These are phyloP conservation scores for Syzygium grande DNA, from an alignment of 345 rosid genomes.

Conservation along the genomic window DNA sequence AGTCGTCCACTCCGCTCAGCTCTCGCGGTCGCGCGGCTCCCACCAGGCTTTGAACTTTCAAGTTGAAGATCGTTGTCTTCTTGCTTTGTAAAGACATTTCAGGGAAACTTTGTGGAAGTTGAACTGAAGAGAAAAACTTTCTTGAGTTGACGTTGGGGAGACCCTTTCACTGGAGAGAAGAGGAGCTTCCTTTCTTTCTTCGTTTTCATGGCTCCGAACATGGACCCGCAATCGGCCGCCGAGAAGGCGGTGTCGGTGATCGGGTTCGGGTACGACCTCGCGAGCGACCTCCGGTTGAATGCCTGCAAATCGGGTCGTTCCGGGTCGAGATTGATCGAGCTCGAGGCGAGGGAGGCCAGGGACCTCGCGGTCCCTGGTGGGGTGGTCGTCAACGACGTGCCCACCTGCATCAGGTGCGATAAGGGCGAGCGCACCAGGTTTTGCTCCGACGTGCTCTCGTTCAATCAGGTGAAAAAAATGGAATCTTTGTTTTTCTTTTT, in stretches of 20 bases:
- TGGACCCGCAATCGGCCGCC: slow-evolving; percentile 68
- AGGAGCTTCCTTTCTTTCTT: too few species aligned
- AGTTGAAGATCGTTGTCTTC: too few species aligned
- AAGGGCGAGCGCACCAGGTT: slow-evolving; percentile 91
- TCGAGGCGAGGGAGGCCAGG: slow-evolving; percentile 27
- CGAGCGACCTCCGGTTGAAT: slow-evolving; percentile 46
- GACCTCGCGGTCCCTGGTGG: slow-evolving; percentile 77
- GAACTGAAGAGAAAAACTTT: too few species aligned
- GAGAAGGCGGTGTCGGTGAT: slow-evolving; percentile 81
- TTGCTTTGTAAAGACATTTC: too few species aligned
- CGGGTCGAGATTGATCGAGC: slow-evolving; percentile 49
- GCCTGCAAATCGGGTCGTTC: slow-evolving; percentile 44
- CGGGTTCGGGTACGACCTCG: slow-evolving; percentile 77
- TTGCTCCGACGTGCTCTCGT: slow-evolving; percentile 72
- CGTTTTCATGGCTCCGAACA: neutral
- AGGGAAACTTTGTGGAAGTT: too few species aligned
- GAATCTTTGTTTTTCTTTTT: neutral
- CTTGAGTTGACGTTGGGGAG: too few species aligned
- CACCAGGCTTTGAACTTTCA: too few species aligned
- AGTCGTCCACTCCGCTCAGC: too few species aligned
- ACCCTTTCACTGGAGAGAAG: too few species aligned
- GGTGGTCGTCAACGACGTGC: slow-evolving; percentile 50
- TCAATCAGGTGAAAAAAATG: slow-evolving; percentile 50
- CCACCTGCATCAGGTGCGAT: slow-evolving; percentile 72
- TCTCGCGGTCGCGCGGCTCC: too few species aligned